phyloP scores from a whole-genome alignment of 257 asterid species.

The Fraxinus excelsior region DNA sequence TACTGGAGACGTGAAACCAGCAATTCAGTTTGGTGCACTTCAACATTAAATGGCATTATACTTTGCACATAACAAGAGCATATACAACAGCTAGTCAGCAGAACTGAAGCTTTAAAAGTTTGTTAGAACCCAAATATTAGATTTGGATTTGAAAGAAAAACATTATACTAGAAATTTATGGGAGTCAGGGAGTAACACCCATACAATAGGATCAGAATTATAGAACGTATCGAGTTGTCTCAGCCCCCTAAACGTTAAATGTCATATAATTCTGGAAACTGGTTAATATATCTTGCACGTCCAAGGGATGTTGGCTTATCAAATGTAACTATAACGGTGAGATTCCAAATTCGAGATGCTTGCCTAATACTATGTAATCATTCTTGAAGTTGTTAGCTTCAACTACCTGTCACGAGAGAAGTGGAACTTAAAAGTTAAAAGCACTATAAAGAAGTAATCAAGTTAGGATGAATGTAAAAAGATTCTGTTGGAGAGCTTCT shows the following conservation, averaged over 20 bases:
- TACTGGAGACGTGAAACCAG: no score
- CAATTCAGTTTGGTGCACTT: conserved; percentile 10
- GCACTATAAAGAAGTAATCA: conserved; percentile 35
- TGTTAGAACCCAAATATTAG: conserved; percentile 28
- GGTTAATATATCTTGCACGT: conserved; percentile 24
- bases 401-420: conserved; percentile 49
- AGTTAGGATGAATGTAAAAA: conserved; percentile 42
- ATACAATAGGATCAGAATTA: conserved; percentile 21
- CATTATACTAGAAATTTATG: neutral
- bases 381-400: conserved; percentile 59
- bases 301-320: conserved; percentile 29
- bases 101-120: conserved; percentile 16
- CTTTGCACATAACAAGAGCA: conserved; percentile 10
- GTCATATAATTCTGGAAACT: conserved; percentile 16
- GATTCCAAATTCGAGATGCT: conserved; percentile 19
- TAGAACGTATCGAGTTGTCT: neutral
- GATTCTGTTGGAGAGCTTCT: conserved; percentile 44
- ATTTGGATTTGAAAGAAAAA: conserved; percentile 14
- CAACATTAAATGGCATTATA: conserved; percentile 26
- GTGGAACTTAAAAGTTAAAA: conserved; percentile 36
- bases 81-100: conserved; percentile 26
- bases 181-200: conserved; percentile 16
- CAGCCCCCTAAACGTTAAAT: conserved; percentile 17
- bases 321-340: conserved; percentile 26
- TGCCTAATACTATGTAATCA: conserved; percentile 36